Base-by-base conservation (phyloP, 805 yeast genomes). In the Crinitomyces ghanaensis region DNA sequence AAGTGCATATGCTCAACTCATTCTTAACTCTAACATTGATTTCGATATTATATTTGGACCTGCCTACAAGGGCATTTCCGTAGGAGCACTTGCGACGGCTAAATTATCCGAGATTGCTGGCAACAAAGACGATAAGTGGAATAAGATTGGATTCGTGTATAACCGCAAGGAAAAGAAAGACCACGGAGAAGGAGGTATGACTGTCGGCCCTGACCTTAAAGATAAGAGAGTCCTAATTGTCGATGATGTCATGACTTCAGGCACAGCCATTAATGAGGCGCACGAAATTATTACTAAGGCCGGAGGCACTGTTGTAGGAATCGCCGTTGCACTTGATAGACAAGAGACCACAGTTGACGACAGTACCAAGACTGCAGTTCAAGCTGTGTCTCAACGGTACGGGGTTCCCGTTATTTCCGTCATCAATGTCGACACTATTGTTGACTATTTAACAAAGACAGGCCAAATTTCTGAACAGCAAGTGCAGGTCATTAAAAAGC, bases 161-260 rank as follows among this genome's bases (percentile, higher is more conserved):
- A 88, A 88, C 68, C 76, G 98, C 59, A 91, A 88, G 49, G 95
- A 85, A 59, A 79, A 80, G 65, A 88, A 88, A 62, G 95, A 86
- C 54, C 98, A 88, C 54, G 98, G 98, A 36, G 98, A 88, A 63
- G 98, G 97, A 45, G 98, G 98, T 9, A 71, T 72, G 37, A 81
- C 88, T 47, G 97, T 91, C 26, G 98, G 98, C 23, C 74, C 80
- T 29, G 58, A 72, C 4, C 68, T 88, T 48, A 67, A 68, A 40
- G 80, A 70, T 31, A 79, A 86, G 57, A 68, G 68, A 40, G 72
- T 88, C 16, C 63, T 91, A 49, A 82, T 91, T 49, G 84, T 88
- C 41, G 98, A 91, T 57, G 98, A 88, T 51, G 96, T 91, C 27
- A 86, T 88, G 77, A 88, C 97, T 39, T 97, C 97, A 1, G 98